A percentile compares a stretch with the other conserved stretches of the same genome.
phyloP scores from a whole-genome alignment of 306 rosid genomes.

The Abrus pulchellus region DNA sequence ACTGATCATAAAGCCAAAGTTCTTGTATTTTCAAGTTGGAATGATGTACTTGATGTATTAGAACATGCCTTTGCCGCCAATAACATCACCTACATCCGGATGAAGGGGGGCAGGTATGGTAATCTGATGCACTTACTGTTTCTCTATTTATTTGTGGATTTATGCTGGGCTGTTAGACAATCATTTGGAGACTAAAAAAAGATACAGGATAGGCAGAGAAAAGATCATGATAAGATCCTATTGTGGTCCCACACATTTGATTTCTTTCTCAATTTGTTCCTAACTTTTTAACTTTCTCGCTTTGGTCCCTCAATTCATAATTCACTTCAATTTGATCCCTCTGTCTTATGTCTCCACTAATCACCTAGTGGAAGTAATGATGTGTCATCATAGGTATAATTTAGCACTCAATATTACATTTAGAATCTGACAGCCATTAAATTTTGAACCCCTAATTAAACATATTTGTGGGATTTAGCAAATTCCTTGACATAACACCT shows the following conservation, averaged over 20 bases:
- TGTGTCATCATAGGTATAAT: background rate
- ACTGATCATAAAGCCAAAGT: slow-evolving; percentile 77
- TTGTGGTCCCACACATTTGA: slow-evolving; percentile 18
- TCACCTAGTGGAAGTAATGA: background rate
- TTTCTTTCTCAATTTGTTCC: background rate
- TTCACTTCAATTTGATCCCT: background rate
- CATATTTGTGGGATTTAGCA: background rate
- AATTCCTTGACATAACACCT: background rate
- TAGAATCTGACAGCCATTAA: background rate
- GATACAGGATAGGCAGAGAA: slow-evolving; percentile 32
- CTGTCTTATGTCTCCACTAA: background rate
- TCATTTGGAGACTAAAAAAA: slow-evolving; percentile 6
- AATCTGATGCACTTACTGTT: slow-evolving; percentile 28
- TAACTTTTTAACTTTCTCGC: background rate
- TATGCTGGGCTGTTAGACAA: slow-evolving; percentile 36
- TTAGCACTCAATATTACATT: background rate
- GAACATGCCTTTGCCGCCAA: slow-evolving; percentile 87
- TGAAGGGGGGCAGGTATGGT: slow-evolving; percentile 97
- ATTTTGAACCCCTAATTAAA: background rate
- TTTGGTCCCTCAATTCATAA: background rate
- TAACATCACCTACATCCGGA: slow-evolving; percentile 67
- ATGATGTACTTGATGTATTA: slow-evolving; percentile 94
- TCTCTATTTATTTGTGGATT: slow-evolving; percentile 21
- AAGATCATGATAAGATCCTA: background rate
- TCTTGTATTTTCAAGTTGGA: slow-evolving; percentile 96